phyloP scores from a whole-genome alignment of 306 rosid genomes.

The Lathyrus oleraceus region DNA sequence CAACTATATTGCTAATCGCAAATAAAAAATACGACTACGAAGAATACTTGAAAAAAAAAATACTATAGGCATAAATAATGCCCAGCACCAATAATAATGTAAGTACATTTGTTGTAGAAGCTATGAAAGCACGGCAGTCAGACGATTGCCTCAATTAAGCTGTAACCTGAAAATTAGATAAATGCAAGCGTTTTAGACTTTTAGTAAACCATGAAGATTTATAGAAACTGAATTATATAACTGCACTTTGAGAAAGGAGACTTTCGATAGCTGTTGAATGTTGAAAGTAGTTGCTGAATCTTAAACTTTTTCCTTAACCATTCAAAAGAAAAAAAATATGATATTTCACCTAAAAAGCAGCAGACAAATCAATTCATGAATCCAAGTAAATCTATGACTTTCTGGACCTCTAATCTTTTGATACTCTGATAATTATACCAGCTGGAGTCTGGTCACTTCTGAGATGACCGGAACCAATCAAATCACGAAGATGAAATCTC shows the following conservation, averaged over 20 bases:
- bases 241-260: neutral
- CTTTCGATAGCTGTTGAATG: constrained; percentile 1
- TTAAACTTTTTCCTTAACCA: constrained; percentile 25
- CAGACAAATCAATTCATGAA: constrained; percentile 23
- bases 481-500: constrained; percentile 87
- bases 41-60: neutral
- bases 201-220: constrained; percentile 9
- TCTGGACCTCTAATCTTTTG: constrained; percentile 62
- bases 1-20: no score
- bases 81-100: constrained; percentile 11
- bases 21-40: no score
- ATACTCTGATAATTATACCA: constrained; percentile 68
- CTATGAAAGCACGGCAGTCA: constrained; percentile 19
- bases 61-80: constrained; percentile 1
- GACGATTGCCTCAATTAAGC: constrained; percentile 17
- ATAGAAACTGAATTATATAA: constrained; percentile 15
- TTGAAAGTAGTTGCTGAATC: constrained; percentile 10
- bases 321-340: constrained; percentile 13
- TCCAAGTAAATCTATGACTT: constrained; percentile 10
- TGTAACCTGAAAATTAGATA: constrained; percentile 21
- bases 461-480: constrained; percentile 87
- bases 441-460: constrained; percentile 61
- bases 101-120: neutral
- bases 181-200: neutral
- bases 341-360: constrained; percentile 17